Evolutionary conservation across 2,329 filamentous ascomycete species (phyloP).

Genomic region (Periconia sp.): DNA sequence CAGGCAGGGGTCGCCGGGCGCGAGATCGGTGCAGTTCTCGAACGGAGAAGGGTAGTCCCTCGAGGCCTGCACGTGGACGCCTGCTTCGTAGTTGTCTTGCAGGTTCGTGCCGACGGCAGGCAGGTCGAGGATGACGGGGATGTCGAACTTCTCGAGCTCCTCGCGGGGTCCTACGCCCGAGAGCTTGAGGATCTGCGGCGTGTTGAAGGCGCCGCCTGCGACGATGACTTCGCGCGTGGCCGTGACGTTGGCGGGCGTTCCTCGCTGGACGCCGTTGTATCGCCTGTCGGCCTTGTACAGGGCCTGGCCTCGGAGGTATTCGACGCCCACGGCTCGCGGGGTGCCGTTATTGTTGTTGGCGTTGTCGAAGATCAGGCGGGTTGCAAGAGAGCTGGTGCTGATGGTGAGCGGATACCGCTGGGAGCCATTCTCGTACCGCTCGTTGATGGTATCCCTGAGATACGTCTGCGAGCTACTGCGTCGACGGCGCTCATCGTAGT

Average conservation of each 20-base stretch:
- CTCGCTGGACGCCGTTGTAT: neutral
- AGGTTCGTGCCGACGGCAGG: conserved; percentile 68
- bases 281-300: conserved; percentile 45
- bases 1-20: conserved; percentile 52
- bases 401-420: conserved; percentile 51
- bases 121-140: conserved; percentile 59
- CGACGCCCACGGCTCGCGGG: conserved; percentile 56
- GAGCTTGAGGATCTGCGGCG: conserved; percentile 67
- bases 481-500: conserved; percentile 32
- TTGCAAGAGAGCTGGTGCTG: conserved; percentile 8
- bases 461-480: conserved; percentile 62
- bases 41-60: conserved; percentile 39
- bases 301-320: conserved; percentile 55
- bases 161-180: conserved; percentile 63
- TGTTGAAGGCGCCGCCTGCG: conserved; percentile 60
- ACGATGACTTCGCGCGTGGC: conserved; percentile 16
- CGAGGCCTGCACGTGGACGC: conserved; percentile 51
- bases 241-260: neutral
- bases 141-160: conserved; percentile 59
- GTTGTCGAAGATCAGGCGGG: conserved; percentile 2
- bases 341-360: conserved; percentile 23
- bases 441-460: conserved; percentile 53
- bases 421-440: conserved; percentile 53
- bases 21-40: conserved; percentile 45
- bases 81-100: conserved; percentile 61